Evolutionary conservation across 1,284 basidiomycete species (phyloP).

Genomic region (Somion occarium): DNA sequence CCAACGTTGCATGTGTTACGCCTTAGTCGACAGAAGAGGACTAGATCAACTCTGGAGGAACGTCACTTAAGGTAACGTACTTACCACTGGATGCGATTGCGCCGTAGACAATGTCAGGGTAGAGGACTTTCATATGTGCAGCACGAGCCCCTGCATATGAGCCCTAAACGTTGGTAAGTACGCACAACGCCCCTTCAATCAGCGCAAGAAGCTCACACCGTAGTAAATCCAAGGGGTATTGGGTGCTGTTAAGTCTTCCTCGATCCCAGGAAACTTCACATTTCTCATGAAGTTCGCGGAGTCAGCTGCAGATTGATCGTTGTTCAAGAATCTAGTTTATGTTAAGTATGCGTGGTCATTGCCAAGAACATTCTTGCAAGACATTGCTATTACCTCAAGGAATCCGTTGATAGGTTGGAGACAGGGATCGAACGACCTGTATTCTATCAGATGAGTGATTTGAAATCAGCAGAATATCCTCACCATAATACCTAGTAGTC

Average conservation of each 20-base stretch:
- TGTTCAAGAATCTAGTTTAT: constrained; percentile 71
- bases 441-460: neutral
- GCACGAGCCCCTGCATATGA: constrained; percentile 93
- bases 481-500: constrained; percentile 59
- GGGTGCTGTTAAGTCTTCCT: constrained; percentile 64
- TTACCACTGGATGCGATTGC: constrained; percentile 86
- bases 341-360: constrained; percentile 9
- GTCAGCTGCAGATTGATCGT: constrained; percentile 88
- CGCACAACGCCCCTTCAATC: too few species aligned
- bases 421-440: constrained; percentile 81
- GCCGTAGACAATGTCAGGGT: constrained; percentile 87
- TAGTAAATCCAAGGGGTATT: constrained; percentile 92
- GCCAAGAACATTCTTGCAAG: neutral
- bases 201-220: constrained; percentile 60
- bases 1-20: constrained; percentile 69
- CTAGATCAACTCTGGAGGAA: neutral
- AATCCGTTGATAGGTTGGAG: constrained; percentile 74
- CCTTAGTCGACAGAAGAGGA: constrained; percentile 29
- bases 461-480: constrained; percentile 4
- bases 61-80: constrained; percentile 15
- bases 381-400: constrained; percentile 22
- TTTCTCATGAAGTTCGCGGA: constrained; percentile 87
- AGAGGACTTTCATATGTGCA: constrained; percentile 87
- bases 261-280: constrained; percentile 71
- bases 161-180: constrained; percentile 39